These are phyloP conservation scores for Spizellomyces punctatus DNA, from an alignment of 192 early-diverging fungal species.

Conservation along the genomic window DNA sequence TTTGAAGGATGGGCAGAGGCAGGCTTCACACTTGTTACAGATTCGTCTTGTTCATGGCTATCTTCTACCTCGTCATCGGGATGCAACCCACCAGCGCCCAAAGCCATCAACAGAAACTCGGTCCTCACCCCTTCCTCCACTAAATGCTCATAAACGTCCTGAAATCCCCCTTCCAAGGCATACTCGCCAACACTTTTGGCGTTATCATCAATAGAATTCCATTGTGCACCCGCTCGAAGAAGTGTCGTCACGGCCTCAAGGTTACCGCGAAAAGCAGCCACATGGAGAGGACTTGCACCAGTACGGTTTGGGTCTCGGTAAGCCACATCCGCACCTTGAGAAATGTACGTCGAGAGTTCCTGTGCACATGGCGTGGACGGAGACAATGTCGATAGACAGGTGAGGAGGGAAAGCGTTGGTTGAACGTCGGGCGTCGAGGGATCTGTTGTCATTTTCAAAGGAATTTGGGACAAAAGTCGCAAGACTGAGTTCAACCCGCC, in stretches of 20 bases:
- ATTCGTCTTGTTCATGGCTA: constrained; percentile 31
- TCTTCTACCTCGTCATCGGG: constrained; percentile 48
- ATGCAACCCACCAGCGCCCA: constrained; percentile 43
- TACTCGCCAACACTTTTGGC: constrained; percentile 83
- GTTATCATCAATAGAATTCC: constrained; percentile 79
- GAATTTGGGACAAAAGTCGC: neutral
- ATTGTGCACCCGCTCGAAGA: constrained; percentile 63
- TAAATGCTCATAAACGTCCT: constrained; percentile 73
- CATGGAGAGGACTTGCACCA: constrained; percentile 27
- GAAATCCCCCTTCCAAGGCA: constrained; percentile 69
- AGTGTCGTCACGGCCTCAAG: constrained; percentile 25
- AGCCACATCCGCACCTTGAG: constrained; percentile 14
- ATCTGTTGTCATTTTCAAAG: neutral
- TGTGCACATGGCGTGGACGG: neutral
- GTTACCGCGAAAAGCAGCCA: constrained; percentile 29
- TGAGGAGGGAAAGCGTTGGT: neutral
- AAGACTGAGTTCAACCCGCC: neutral
- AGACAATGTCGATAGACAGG: constrained; percentile 13
- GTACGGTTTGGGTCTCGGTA: neutral
- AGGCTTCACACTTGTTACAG: neutral
- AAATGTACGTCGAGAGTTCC: neutral
- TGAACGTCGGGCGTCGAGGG: neutral
- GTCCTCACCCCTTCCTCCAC: constrained; percentile 82
- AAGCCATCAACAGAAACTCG: constrained; percentile 74
- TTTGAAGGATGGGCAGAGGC: constrained; percentile 51